phyloP scores from a whole-genome alignment of 768 basidiomycete species.

The Boletus bicolor region DNA sequence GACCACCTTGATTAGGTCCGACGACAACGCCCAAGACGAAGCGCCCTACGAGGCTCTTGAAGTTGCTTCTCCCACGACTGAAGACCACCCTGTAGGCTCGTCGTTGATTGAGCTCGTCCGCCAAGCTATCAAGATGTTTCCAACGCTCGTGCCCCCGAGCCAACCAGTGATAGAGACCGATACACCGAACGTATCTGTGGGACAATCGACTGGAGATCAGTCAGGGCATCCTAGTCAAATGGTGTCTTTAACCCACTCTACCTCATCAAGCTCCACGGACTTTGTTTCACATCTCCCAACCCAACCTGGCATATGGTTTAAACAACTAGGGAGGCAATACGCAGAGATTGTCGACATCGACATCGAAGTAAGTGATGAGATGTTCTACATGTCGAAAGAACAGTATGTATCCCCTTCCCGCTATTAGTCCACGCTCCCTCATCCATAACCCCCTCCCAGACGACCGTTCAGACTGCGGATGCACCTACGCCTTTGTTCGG shows the following conservation, averaged over 20 bases:
- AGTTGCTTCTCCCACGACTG: conserved; percentile 4
- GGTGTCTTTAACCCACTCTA: background rate
- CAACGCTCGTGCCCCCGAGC: background rate
- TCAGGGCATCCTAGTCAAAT: background rate
- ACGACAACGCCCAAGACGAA: background rate
- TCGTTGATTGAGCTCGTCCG: conserved; percentile 4
- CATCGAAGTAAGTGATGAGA: conserved; percentile 17
- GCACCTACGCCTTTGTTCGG: conserved; percentile 22
- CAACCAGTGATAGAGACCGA: background rate
- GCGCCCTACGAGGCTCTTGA: background rate
- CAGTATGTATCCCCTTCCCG: conserved; percentile 10
- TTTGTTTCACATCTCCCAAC: conserved; percentile 16
- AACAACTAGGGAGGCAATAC: conserved; percentile 14
- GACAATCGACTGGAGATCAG: background rate
- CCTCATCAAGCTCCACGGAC: background rate
- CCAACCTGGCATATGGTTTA: conserved; percentile 28
- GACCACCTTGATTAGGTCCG: background rate
- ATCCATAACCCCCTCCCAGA: background rate
- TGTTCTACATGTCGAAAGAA: conserved; percentile 20
- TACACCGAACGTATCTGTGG: background rate
- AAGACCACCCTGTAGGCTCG: background rate
- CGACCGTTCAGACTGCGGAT: conserved; percentile 15
- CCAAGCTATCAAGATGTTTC: conserved; percentile 4
- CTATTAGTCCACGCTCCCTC: background rate
- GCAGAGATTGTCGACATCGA: conserved; percentile 25